A percentile compares a stretch with the other conserved stretches of the same genome.
Conservation (phyloP, 441 rosid species). For the Euphorbia celastroides region DNA sequence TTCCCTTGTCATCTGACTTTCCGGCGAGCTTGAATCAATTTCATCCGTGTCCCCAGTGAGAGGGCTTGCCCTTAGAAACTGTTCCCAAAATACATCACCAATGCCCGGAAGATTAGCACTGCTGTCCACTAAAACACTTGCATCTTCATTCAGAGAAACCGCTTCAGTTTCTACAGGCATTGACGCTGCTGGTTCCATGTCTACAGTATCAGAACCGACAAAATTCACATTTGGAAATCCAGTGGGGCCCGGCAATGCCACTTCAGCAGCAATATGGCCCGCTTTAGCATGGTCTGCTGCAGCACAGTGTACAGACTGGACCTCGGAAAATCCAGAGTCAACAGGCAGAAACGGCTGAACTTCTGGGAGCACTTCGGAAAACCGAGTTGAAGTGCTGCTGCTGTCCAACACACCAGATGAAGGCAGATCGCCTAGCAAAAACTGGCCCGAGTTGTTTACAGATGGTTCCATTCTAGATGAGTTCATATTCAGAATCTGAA, state of each 20-base stretch:
- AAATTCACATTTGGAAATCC: slow-evolving; percentile 33
- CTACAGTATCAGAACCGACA: slow-evolving; percentile 29
- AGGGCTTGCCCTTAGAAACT: slow-evolving; percentile 47
- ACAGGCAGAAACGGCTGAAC: slow-evolving; percentile 39
- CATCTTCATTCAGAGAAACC: slow-evolving; percentile 34
- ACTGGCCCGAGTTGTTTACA: slow-evolving; percentile 35
- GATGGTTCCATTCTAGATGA: slow-evolving; percentile 45
- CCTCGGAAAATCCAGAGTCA: slow-evolving; percentile 48
- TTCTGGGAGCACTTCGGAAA: slow-evolving; percentile 45
- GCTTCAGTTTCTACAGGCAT: slow-evolving; percentile 45
- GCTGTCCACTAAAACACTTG: slow-evolving; percentile 38
- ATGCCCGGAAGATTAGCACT: slow-evolving; percentile 52
- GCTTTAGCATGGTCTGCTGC: slow-evolving; percentile 15
- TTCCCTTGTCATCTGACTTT: slow-evolving; percentile 23
- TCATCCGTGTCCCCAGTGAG: slow-evolving; percentile 49
- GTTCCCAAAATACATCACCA: slow-evolving; percentile 52
- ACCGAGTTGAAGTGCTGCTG: slow-evolving; percentile 33
- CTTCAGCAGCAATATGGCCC: slow-evolving; percentile 17
- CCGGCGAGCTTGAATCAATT: slow-evolving; percentile 32
- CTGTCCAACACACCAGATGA: slow-evolving; percentile 35
- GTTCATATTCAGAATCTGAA: slow-evolving; percentile 56
- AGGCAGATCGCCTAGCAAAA: slow-evolving; percentile 38
- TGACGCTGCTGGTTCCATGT: slow-evolving; percentile 30
- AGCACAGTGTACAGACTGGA: slow-evolving; percentile 23
- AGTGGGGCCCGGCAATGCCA: slow-evolving; percentile 32